A percentile compares a stretch with the other conserved stretches of the same genome.
Evolutionary conservation across 768 basidiomycete genomes (phyloP).

Genomic region (Cantharellus cinnabarinus): DNA sequence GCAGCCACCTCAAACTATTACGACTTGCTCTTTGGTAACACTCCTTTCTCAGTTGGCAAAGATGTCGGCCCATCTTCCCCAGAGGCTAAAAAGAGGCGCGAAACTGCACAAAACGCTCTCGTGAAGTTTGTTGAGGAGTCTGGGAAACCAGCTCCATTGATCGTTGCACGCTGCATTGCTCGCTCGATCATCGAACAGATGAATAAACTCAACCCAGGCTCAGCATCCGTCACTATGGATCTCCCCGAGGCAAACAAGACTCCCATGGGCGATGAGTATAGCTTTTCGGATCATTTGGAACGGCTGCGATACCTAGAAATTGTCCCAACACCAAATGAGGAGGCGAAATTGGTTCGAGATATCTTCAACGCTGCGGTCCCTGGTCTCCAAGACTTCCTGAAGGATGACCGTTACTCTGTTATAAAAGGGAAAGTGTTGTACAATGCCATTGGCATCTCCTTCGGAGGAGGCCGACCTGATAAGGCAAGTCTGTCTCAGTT

Average conservation of each 20-base stretch:
- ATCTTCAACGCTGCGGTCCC: constrained; percentile 36
- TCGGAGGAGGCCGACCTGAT: constrained; percentile 42
- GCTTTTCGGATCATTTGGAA: constrained; percentile 57
- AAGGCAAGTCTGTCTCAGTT: constrained; percentile 37
- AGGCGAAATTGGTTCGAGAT: constrained; percentile 28
- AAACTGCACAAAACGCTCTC: constrained; percentile 39
- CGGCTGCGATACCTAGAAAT: constrained; percentile 47
- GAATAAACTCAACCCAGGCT: constrained; percentile 23
- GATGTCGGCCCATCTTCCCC: constrained; percentile 16
- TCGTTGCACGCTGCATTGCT: constrained; percentile 53
- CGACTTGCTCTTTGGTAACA: constrained; percentile 50
- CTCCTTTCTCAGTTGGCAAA: constrained; percentile 19
- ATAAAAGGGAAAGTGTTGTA: constrained; percentile 54
- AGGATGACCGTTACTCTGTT: constrained; percentile 37
- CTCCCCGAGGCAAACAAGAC: constrained; percentile 9
- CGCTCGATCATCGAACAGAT: constrained; percentile 49
- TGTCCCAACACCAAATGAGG: constrained; percentile 19
- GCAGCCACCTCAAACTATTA: constrained; percentile 39
- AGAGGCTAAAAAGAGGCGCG: constrained; percentile 23
- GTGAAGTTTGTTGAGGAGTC: constrained; percentile 33
- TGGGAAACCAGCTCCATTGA: constrained; percentile 26
- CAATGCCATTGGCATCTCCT: constrained; percentile 58
- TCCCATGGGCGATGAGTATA: constrained; percentile 23
- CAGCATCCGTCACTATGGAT: constrained; percentile 13
- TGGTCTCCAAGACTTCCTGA: constrained; percentile 51